Base-by-base conservation (phyloP, 1,284 basidiomycete genomes). In the Pterulicium gracile region DNA sequence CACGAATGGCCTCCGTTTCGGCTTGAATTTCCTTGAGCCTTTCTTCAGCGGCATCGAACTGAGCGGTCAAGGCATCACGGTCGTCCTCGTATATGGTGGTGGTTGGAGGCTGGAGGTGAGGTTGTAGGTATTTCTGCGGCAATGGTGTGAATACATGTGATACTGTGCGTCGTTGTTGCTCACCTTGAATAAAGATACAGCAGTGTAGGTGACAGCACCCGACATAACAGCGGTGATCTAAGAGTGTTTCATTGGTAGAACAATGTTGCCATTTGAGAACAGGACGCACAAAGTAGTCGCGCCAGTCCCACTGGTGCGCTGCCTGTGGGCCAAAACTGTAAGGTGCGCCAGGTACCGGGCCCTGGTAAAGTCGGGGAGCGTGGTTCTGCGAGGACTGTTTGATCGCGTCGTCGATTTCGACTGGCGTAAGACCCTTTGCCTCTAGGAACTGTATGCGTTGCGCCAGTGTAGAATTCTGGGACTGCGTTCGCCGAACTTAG, bases 221-320 rank as follows among this genome's bases (percentile, higher is more conserved):
- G 93, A 93, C 3, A 98, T 73, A 27, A 98, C 87, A 12, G 88
- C 85, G 67, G 95, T 93, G 58, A 98, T 96, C 90, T 95, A 56
- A 43, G 3, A 2, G 36, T 47, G n/a, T 40, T 34, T 21, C 32
- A 3, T 17, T 35, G 23, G 39, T 45, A 42, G 15, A 39, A 17
- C 15, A 17, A 7, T 5, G n/a, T 63, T 47, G 59, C 54, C 50
- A 61, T 54, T 57, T 50, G 59, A 58, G 45, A 24, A 36, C 19
- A 42, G 27, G 21, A 66, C 88, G 62, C 59, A 92, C 91, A 63
- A 96, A 97, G 61, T 94, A 88, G 64, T 97, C 93, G 50, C 92
- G 72, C 93, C 93, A 97, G 62, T 96, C 93, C 71, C 81, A 81
- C 47, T 71, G 72, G 24, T 61, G 51, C 24, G 63, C 58, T 45